Evolutionary conservation across 2,329 filamentous ascomycete genomes (phyloP).

Genomic region (Stachybotrys chartarum): DNA sequence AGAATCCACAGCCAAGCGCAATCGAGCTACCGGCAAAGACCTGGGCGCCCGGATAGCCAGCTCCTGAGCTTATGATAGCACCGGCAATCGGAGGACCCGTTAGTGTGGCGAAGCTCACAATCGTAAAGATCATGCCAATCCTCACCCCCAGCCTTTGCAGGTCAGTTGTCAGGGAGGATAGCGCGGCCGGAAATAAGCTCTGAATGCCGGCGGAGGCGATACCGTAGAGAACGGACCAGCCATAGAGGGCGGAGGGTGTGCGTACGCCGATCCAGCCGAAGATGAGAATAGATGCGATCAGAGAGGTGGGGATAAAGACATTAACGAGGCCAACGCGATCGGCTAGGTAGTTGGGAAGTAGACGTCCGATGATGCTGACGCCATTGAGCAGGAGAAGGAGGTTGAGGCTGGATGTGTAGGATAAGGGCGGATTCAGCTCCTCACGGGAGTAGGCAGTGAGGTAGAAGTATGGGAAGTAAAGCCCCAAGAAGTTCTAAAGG

Average conservation of each 20-base stretch:
- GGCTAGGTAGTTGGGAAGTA: slow-evolving; percentile 51
- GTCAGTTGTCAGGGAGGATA: slow-evolving; percentile 48
- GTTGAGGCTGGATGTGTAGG: slow-evolving; percentile 46
- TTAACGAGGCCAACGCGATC: slow-evolving; percentile 55
- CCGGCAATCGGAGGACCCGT: slow-evolving; percentile 46
- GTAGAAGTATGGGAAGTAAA: slow-evolving; percentile 56
- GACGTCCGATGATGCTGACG: slow-evolving; percentile 48
- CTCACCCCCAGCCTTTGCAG: slow-evolving; percentile 43
- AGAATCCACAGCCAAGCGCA: slow-evolving; percentile 27
- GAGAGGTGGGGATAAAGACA: slow-evolving; percentile 42
- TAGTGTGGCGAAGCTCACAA: slow-evolving; percentile 46
- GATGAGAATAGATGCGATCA: slow-evolving; percentile 33
- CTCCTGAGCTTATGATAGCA: slow-evolving; percentile 35
- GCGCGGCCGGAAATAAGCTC: slow-evolving; percentile 53
- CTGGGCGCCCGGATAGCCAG: slow-evolving; percentile 40
- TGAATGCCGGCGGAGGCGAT: slow-evolving; percentile 55
- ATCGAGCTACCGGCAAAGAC: slow-evolving; percentile 33
- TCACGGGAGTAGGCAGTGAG: slow-evolving; percentile 41
- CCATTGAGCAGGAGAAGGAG: slow-evolving; percentile 60
- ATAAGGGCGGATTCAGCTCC: slow-evolving; percentile 28
- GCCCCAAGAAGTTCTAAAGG: slow-evolving; percentile 37
- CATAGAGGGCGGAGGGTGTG: slow-evolving; percentile 44
- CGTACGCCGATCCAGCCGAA: slow-evolving; percentile 54
- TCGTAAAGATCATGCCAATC: slow-evolving; percentile 53
- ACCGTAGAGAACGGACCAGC: slow-evolving; percentile 56